Conservation (phyloP, 1,284 basidiomycete species). For the Pascua sp. region DNA sequence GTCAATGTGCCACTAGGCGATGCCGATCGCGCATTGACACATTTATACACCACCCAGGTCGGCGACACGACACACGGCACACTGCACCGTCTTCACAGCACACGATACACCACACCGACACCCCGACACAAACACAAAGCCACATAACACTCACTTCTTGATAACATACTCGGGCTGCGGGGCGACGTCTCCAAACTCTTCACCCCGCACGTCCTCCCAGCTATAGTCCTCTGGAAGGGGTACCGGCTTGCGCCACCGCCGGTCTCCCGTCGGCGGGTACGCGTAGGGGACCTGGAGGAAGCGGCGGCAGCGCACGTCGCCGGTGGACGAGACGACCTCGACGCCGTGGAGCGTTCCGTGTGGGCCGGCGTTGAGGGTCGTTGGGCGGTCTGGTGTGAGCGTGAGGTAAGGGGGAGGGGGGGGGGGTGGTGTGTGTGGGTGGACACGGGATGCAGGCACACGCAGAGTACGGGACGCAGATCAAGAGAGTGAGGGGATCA, state of each 20-base stretch:
- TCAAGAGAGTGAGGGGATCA: no score
- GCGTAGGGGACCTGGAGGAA: constrained; percentile 24
- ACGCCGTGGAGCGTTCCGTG: constrained; percentile 23
- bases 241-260: constrained; percentile 22
- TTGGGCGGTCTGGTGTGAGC: constrained; percentile 18
- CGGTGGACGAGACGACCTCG: constrained; percentile 16
- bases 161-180: constrained; percentile 25
- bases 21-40: neutral
- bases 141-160: constrained; percentile 12
- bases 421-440: no score
- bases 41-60: no score
- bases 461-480: no score
- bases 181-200: constrained; percentile 19
- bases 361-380: constrained; percentile 16
- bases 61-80: no score
- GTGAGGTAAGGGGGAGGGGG: neutral
- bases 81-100: neutral
- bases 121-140: neutral
- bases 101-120: neutral
- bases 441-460: no score
- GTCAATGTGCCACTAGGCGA: no score
- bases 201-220: constrained; percentile 18
- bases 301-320: constrained; percentile 20
- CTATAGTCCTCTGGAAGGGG: constrained; percentile 13
- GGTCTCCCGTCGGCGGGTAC: constrained; percentile 17